These are phyloP conservation scores for Pseudogymnoascus sp. DNA, from an alignment of 2,329 filamentous ascomycete species.

Conservation along the genomic window DNA sequence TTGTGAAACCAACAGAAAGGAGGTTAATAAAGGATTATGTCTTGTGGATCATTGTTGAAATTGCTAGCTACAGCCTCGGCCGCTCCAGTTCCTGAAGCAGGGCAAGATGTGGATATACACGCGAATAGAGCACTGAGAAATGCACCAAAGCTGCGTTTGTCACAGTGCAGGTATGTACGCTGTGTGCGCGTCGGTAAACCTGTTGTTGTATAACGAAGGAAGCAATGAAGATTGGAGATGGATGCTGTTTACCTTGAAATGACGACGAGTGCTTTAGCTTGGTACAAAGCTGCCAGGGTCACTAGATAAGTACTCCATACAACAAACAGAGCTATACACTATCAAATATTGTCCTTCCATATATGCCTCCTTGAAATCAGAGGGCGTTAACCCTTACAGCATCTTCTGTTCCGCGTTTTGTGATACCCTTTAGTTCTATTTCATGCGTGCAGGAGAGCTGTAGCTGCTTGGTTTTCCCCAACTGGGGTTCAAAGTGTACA, in stretches of 20 bases:
- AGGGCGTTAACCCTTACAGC: not conserved
- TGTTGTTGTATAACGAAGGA: constrained; percentile 2
- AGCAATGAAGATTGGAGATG: not conserved
- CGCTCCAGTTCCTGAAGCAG: not conserved
- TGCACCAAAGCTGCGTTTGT: not conserved
- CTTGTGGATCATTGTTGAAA: constrained; percentile 5
- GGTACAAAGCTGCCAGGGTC: not conserved
- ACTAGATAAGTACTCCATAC: not conserved
- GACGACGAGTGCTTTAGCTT: constrained; percentile 1
- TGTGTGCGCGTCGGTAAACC: not conserved
- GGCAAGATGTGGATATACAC: not conserved
- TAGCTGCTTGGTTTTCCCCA: not conserved
- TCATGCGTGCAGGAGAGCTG: not conserved
- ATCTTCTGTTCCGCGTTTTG: not conserved
- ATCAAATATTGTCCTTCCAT: not conserved
- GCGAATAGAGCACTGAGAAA: not conserved
- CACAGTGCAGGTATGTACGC: not conserved
- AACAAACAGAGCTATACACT: not conserved
- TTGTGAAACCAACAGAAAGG: not conserved
- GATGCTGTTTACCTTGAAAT: constrained; percentile 7
- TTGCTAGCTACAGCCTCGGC: not conserved
- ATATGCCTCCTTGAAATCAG: not conserved
- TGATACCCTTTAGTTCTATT: not conserved
- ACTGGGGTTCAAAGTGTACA: constrained; percentile 2
- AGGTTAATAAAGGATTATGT: not conserved